A percentile compares a stretch with the other conserved stretches of the same genome.
Conservation (phyloP, 345 rosid genomes). For the Populus pruinosa region DNA sequence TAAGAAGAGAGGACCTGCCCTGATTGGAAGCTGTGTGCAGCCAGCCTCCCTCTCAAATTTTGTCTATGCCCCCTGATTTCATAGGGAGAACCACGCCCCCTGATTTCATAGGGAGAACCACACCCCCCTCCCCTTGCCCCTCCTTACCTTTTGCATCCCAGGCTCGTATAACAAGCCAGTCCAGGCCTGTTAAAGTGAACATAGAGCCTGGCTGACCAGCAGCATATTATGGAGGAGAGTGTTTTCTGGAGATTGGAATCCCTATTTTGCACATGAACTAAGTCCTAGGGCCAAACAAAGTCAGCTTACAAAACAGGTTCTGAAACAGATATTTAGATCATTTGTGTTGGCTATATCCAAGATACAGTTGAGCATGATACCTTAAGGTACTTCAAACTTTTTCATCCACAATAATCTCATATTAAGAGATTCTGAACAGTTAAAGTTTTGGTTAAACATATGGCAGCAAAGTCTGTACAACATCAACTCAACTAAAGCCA, state of each 20-base stretch:
- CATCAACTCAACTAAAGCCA: background rate
- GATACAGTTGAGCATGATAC: background rate
- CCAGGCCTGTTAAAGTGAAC: background rate
- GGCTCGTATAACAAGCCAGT: background rate
- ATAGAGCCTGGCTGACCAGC: background rate
- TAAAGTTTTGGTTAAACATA: background rate
- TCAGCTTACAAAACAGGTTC: background rate
- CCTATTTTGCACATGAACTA: background rate
- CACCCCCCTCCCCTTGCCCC: background rate
- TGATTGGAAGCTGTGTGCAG: too few species aligned
- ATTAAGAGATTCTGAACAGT: background rate
- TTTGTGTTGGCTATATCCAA: background rate
- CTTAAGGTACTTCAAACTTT: background rate
- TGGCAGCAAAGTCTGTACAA: background rate
- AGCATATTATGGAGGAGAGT: background rate
- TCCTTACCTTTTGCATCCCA: background rate
- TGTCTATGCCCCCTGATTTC: too few species aligned
- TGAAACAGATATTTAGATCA: background rate
- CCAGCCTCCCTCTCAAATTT: too few species aligned
- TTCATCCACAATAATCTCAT: background rate
- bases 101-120: background rate
- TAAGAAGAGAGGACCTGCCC: background rate
- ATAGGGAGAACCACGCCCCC: background rate
- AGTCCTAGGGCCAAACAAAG: background rate
- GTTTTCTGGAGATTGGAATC: background rate